Percentiles rank a stretch among this genome's conserved stretches.
phyloP scores from a whole-genome alignment of 345 rosid genomes.

The Microthlaspi erraticum region DNA sequence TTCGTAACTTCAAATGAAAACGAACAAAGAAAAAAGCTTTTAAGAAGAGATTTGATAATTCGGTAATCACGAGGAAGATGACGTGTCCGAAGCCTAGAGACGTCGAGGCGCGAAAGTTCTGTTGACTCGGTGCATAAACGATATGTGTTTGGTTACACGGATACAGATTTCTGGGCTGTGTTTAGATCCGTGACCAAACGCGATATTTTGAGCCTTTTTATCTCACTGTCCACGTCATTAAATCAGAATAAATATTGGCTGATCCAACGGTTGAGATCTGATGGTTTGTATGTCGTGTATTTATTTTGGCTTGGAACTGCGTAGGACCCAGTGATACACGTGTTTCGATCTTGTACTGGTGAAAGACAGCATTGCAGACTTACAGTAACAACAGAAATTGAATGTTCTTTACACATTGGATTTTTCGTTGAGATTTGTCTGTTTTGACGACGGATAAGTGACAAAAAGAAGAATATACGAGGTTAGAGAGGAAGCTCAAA shows the following conservation, averaged over 20 bases:
- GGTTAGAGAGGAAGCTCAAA: background rate
- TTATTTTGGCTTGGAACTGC: background rate
- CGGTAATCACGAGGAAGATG: background rate
- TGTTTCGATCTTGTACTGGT: background rate
- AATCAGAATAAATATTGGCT: background rate
- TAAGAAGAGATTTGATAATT: background rate
- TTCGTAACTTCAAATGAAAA: background rate
- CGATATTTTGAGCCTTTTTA: too few species aligned
- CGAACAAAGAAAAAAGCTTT: background rate
- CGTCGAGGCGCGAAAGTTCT: background rate
- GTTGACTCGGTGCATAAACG: background rate
- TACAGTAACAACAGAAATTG: background rate
- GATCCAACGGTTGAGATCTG: background rate
- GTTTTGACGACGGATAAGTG: background rate
- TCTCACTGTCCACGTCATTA: background rate
- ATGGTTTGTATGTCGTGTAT: background rate
- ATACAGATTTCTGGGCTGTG: background rate
- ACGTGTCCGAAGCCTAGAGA: conserved; percentile 10
- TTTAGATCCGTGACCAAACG: conserved; percentile 4
- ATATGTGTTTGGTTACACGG: conserved; percentile 9
- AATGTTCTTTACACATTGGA: background rate
- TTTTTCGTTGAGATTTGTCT: background rate
- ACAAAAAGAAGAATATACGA: background rate
- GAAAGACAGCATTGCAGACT: background rate
- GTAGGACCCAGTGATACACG: background rate